Evolutionary conservation across 768 basidiomycete species (phyloP).

Genomic region (Dictyophora rubrovolvata): DNA sequence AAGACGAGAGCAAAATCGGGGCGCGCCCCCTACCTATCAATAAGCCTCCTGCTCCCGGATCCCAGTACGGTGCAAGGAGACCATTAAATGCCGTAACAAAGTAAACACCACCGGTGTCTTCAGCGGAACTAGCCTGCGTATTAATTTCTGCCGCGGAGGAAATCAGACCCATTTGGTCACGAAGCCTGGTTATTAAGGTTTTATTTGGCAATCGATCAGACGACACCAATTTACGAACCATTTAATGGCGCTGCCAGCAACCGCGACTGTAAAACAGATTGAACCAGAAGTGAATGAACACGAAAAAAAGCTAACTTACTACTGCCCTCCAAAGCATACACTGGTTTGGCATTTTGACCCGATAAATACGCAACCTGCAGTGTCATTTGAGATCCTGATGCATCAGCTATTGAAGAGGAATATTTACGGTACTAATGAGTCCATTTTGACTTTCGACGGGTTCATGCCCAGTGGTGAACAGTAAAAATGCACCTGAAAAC

Average conservation of each 20-base stretch:
- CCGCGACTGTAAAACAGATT: constrained; percentile 49
- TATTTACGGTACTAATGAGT: constrained; percentile 70
- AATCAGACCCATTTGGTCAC: constrained; percentile 85
- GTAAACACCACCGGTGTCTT: constrained; percentile 80
- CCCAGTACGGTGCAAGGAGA: constrained; percentile 96
- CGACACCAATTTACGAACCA: constrained; percentile 36
- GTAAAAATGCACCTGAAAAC: constrained; percentile 62
- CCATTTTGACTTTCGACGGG: constrained; percentile 82
- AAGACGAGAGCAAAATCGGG: constrained; percentile 1
- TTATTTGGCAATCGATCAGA: not conserved
- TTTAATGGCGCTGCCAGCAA: constrained; percentile 92
- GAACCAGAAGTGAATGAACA: not conserved
- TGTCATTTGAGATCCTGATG: constrained; percentile 1
- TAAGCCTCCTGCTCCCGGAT: constrained; percentile 78
- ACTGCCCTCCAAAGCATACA: constrained; percentile 91
- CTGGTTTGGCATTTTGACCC: constrained; percentile 63
- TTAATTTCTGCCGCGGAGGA: constrained; percentile 76
- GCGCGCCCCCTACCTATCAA: constrained; percentile 50
- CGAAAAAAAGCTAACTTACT: constrained; percentile 42
- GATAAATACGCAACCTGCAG: constrained; percentile 81
- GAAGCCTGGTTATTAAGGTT: constrained; percentile 42
- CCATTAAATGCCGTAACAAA: constrained; percentile 97
- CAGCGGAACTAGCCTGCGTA: constrained; percentile 62
- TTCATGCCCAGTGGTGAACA: constrained; percentile 88
- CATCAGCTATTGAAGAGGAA: not conserved